Percentiles rank a stretch among this genome's conserved stretches.
Evolutionary conservation across 1,284 basidiomycete genomes (phyloP).

Genomic region (Melampsora larici-populina): DNA sequence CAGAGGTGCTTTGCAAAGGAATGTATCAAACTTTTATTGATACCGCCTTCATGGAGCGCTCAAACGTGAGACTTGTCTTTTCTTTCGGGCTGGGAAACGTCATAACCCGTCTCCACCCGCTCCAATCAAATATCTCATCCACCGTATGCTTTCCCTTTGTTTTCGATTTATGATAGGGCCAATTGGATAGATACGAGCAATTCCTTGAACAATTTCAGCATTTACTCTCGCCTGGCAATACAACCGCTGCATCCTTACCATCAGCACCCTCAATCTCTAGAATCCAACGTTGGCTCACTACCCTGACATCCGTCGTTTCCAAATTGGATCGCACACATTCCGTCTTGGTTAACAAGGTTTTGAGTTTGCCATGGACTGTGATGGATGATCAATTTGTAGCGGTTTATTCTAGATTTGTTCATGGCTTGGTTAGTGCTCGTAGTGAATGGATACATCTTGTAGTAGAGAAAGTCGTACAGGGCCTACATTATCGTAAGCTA

Average conservation of each 20-base stretch:
- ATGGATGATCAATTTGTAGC: constrained; percentile 78
- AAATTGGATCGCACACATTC: constrained; percentile 74
- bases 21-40: constrained; percentile 41
- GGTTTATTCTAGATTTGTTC: constrained; percentile 80
- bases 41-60: constrained; percentile 36
- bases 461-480: constrained; percentile 73
- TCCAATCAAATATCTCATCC: not conserved
- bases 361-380: constrained; percentile 85
- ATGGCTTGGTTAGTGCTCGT: constrained; percentile 86
- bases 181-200: constrained; percentile 58
- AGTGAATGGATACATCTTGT: constrained; percentile 86
- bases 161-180: constrained; percentile 49
- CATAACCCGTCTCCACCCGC: not conserved
- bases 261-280: constrained; percentile 45
- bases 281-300: constrained; percentile 56
- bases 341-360: constrained; percentile 79
- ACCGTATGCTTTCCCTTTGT: not conserved
- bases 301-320: constrained; percentile 60
- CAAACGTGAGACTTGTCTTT: constrained; percentile 17
- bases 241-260: constrained; percentile 26
- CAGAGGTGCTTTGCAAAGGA: constrained; percentile 17
- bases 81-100: not conserved
- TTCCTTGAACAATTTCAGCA: constrained; percentile 59
- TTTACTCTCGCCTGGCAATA: constrained; percentile 47
- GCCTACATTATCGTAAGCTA: constrained; percentile 79